phyloP scores from a whole-genome alignment of 768 basidiomycete species.

The Botryobasidium botryosum region DNA sequence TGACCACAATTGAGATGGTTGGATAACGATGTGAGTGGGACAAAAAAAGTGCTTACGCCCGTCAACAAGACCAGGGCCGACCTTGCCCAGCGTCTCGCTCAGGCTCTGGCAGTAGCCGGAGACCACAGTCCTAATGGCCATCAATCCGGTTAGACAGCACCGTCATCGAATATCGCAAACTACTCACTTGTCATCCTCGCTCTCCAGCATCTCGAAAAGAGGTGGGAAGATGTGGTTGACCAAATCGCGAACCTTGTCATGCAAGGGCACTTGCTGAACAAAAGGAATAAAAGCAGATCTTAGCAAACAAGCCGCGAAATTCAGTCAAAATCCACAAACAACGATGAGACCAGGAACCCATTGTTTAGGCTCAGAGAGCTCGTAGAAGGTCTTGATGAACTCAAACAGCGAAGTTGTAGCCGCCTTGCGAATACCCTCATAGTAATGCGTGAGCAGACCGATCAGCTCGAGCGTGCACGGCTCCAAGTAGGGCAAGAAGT shows the following conservation, averaged over 20 bases:
- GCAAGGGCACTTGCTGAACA: slow-evolving; percentile 31
- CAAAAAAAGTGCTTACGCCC: slow-evolving; percentile 34
- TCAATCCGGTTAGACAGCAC: slow-evolving; percentile 5
- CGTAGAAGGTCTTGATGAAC: slow-evolving; percentile 82
- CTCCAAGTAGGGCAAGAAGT: slow-evolving; percentile 89
- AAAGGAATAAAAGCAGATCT: slow-evolving; percentile 2
- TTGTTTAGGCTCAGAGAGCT: slow-evolving; percentile 61
- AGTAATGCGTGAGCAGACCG: slow-evolving; percentile 72
- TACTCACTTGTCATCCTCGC: slow-evolving; percentile 93
- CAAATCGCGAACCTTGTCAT: slow-evolving; percentile 58
- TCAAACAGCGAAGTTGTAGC: slow-evolving; percentile 77
- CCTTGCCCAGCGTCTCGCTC: slow-evolving; percentile 79
- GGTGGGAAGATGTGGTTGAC: slow-evolving; percentile 55
- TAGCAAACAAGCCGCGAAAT: not conserved
- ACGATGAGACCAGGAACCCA: slow-evolving; percentile 62
- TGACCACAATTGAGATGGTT: slow-evolving; percentile 15
- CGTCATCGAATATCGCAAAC: slow-evolving; percentile 7
- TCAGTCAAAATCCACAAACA: slow-evolving; percentile 27
- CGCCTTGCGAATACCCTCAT: slow-evolving; percentile 93
- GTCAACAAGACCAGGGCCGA: slow-evolving; percentile 77
- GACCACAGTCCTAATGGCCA: slow-evolving; percentile 55
- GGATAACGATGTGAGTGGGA: not conserved
- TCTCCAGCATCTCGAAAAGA: slow-evolving; percentile 76
- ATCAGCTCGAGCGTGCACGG: slow-evolving; percentile 62
- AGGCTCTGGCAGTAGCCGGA: slow-evolving; percentile 75